phyloP scores from a whole-genome alignment of 1,284 basidiomycete genomes.

The Cutaneotrichosporon mucoides region DNA sequence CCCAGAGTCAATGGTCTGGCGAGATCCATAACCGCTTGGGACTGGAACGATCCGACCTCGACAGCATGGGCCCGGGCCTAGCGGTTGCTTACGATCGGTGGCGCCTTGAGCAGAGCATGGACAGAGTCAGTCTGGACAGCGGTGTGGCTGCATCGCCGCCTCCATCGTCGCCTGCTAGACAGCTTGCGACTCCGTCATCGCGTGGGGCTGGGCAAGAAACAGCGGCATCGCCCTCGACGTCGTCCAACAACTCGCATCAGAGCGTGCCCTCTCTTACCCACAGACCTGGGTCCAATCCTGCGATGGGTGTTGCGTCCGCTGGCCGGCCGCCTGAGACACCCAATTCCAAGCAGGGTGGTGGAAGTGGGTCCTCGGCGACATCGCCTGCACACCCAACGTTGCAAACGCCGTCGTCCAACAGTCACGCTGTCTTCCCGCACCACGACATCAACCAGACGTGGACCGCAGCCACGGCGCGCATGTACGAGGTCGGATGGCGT shows the following conservation, averaged over 20 bases:
- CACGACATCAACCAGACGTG: slow-evolving; percentile 2
- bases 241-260: slow-evolving; percentile 2
- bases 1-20: slow-evolving; percentile 13
- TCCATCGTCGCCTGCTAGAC: not conserved
- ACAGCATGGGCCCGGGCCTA: slow-evolving; percentile 29
- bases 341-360: slow-evolving; percentile 6
- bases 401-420: slow-evolving; percentile 13
- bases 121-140: slow-evolving; percentile 1
- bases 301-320: not conserved
- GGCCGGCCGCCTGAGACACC: slow-evolving; percentile 8
- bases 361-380: slow-evolving; percentile 7
- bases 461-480: slow-evolving; percentile 4
- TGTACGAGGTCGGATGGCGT: slow-evolving; percentile 11
- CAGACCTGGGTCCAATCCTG: not conserved
- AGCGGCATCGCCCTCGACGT: not conserved
- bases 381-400: slow-evolving; percentile 15
- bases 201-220: not conserved
- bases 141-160: not conserved
- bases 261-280: not conserved
- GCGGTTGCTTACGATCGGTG: slow-evolving; percentile 29
- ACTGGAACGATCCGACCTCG: slow-evolving; percentile 26
- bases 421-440: slow-evolving; percentile 10
- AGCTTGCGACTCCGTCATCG: slow-evolving; percentile 6
- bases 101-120: slow-evolving; percentile 3
- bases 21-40: slow-evolving; percentile 26